A percentile compares a stretch with the other conserved stretches of the same genome.
Evolutionary conservation across 2,329 filamentous ascomycete genomes (phyloP).

Genomic region (Hyphodiscus sp.): DNA sequence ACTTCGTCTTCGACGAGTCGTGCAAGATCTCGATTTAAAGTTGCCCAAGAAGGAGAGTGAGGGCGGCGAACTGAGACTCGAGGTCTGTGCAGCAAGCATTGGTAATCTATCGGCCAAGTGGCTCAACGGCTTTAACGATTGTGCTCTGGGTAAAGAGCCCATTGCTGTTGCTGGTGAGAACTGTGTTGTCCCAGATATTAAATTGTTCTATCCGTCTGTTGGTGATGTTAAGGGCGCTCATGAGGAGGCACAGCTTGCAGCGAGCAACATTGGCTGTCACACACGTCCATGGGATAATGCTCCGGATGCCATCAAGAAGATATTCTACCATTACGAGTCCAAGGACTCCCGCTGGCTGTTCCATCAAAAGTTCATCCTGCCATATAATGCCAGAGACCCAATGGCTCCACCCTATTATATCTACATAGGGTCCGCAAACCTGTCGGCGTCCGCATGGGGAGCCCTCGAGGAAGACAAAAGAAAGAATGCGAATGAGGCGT

Average conservation of each 20-base stretch:
- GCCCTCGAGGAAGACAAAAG: slow-evolving; percentile 1
- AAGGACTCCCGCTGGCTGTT: too few relatives aligned
- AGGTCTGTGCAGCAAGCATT: slow-evolving; percentile 10
- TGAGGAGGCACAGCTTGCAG: slow-evolving; percentile 2
- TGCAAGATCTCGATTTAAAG: slow-evolving; percentile 5
- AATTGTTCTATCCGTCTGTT: slow-evolving; percentile 10
- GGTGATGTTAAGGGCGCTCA: slow-evolving; percentile 8
- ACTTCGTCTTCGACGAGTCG: slow-evolving; percentile 8
- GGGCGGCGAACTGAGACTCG: slow-evolving; percentile 3
- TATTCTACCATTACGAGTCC: too few relatives aligned
- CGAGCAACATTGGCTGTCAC: slow-evolving; percentile 12
- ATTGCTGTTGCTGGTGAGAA: not conserved
- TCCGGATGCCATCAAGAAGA: not conserved
- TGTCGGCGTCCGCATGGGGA: slow-evolving; percentile 11
- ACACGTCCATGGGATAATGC: slow-evolving; percentile 8
- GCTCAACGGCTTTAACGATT: slow-evolving; percentile 9
- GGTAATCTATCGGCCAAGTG: slow-evolving; percentile 8
- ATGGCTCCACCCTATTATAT: slow-evolving; percentile 3
- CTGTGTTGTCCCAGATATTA: slow-evolving; percentile 6
- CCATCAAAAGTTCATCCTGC: slow-evolving; percentile 1
- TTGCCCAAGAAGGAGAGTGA: not conserved
- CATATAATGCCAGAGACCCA: slow-evolving; percentile 5
- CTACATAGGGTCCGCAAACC: slow-evolving; percentile 10
- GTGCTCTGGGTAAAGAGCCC: slow-evolving; percentile 5
- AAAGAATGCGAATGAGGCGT: slow-evolving; percentile 8